These are phyloP conservation scores for Plasmodium adleri DNA, from an alignment of 169 alveolate species.

Conservation along the genomic window DNA sequence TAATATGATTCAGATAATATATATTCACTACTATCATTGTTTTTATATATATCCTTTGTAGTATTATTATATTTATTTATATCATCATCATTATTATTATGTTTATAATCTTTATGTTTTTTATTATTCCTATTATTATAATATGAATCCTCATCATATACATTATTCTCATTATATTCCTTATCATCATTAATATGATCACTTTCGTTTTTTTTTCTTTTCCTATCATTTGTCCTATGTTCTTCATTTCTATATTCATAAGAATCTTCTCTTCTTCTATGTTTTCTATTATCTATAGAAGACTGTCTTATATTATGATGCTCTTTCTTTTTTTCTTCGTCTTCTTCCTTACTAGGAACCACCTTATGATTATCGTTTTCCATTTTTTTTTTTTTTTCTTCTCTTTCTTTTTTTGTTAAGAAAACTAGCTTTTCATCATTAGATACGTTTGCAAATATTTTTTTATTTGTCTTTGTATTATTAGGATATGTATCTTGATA, in stretches of 20 bases:
- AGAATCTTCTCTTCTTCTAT: slow-evolving; percentile 15
- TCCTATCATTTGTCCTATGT: neutral
- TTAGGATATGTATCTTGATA: too few relatives aligned
- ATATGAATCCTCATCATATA: slow-evolving; percentile 11
- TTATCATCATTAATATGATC: slow-evolving; percentile 20
- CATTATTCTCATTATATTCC: slow-evolving; percentile 31
- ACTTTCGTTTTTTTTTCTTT: neutral
- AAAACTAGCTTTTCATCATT: slow-evolving; percentile 73
- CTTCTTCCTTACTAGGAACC: slow-evolving; percentile 46
- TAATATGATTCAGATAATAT: neutral
- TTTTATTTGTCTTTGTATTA: slow-evolving; percentile 25
- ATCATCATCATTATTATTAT: too few relatives aligned
- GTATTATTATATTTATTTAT: too few relatives aligned
- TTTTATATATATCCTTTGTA: neutral
- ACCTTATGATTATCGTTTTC: slow-evolving; percentile 63
- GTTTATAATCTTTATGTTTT: neutral
- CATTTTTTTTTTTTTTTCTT: slow-evolving; percentile 75
- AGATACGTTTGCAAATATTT: slow-evolving; percentile 19
- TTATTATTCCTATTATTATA: slow-evolving; percentile 1
- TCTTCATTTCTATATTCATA: neutral
- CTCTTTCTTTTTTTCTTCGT: slow-evolving; percentile 10
- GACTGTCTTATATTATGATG: neutral
- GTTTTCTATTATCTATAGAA: neutral
- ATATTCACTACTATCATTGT: neutral
- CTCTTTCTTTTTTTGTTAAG: slow-evolving; percentile 81